phyloP scores from a whole-genome alignment of 2,329 filamentous ascomycete genomes.

The Trichoderma hamatum region DNA sequence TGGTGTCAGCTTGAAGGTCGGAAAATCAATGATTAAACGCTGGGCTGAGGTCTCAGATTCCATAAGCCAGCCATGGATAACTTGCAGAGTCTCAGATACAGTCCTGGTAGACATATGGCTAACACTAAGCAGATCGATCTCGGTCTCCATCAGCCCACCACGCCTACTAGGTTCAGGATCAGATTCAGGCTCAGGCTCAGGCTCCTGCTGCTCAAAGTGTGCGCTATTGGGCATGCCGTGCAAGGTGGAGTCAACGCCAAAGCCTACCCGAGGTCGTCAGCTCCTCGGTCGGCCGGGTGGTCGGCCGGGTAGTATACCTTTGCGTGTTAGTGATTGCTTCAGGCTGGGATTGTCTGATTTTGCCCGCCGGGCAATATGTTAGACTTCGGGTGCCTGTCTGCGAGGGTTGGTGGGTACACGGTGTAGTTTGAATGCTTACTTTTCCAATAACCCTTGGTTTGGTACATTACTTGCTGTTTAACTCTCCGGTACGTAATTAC shows the following conservation, averaged over 20 bases:
- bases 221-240: neutral
- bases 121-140: slow-evolving; percentile 13
- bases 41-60: neutral
- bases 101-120: neutral
- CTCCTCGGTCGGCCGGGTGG: slow-evolving; percentile 1
- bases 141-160: slow-evolving; percentile 6
- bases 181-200: neutral
- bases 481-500: neutral
- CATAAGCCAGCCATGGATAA: neutral
- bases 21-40: neutral
- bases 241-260: neutral
- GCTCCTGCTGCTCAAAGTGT: neutral
- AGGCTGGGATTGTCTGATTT: neutral
- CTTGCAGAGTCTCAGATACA: neutral
- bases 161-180: neutral
- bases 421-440: neutral
- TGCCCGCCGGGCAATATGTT: neutral
- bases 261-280: neutral
- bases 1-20: neutral
- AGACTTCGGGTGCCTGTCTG: neutral
- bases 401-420: neutral
- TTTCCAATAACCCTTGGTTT: neutral
- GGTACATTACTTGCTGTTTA: neutral
- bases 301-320: neutral
- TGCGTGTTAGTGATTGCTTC: neutral